Percentiles rank a stretch among this genome's conserved stretches.
Conservation (phyloP, 2,329 filamentous ascomycete genomes). For the Neofusicoccum parvum region DNA sequence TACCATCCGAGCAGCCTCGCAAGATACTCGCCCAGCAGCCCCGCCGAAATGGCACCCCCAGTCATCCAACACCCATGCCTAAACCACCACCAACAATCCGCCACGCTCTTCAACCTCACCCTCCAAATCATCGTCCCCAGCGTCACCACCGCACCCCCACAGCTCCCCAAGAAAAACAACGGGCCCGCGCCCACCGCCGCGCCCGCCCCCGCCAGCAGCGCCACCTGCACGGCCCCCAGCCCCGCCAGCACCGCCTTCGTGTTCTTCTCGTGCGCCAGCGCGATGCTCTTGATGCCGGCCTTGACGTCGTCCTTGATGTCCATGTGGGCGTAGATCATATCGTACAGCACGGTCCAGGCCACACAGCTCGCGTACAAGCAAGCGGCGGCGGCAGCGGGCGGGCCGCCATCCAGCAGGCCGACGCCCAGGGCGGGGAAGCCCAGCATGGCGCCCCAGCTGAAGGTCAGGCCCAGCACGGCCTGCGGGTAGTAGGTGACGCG, state of each 20-base stretch:
- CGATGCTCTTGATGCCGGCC: slow-evolving; percentile 87
- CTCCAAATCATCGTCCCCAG: slow-evolving; percentile 62
- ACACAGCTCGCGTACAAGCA: slow-evolving; percentile 77
- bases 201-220: slow-evolving; percentile 70
- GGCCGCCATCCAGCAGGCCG: slow-evolving; percentile 66
- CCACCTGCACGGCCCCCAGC: slow-evolving; percentile 69
- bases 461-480: slow-evolving; percentile 78
- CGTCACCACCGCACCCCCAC: slow-evolving; percentile 58
- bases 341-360: slow-evolving; percentile 85
- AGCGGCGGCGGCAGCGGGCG: slow-evolving; percentile 66
- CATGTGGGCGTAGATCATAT: slow-evolving; percentile 94
- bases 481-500: slow-evolving; percentile 87
- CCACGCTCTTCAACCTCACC: slow-evolving; percentile 59
- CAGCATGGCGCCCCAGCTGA: slow-evolving; percentile 88
- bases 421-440: slow-evolving; percentile 82
- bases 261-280: slow-evolving; percentile 73
- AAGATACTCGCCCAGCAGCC: slow-evolving; percentile 58
- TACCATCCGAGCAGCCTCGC: slow-evolving; percentile 24
- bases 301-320: slow-evolving; percentile 84
- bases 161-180: slow-evolving; percentile 60
- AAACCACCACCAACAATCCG: slow-evolving; percentile 68
- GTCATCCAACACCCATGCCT: slow-evolving; percentile 64
- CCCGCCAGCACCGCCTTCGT: slow-evolving; percentile 76
- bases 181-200: slow-evolving; percentile 62
- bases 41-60: slow-evolving; percentile 60